These are phyloP conservation scores for Metahyphopichia silvanorum DNA, from an alignment of 805 yeast genomes.

Conservation along the genomic window DNA sequence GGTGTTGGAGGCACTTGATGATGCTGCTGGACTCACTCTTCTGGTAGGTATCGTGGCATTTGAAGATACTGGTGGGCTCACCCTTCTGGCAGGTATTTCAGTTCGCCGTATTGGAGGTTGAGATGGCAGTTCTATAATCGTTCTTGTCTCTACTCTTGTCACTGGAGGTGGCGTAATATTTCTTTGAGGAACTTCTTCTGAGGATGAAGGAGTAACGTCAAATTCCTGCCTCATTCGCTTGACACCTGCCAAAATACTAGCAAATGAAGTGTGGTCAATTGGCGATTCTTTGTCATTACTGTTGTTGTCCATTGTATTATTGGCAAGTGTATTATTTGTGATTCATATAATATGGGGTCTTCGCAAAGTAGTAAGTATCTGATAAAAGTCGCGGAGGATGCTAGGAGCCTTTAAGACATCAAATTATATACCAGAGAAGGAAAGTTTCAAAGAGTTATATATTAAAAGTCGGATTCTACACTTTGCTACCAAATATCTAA, in stretches of 20 bases:
- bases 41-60: constrained; percentile 5
- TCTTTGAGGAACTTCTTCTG: neutral
- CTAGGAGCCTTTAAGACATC: no score
- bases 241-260: constrained; percentile 70
- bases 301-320: no score
- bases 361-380: no score
- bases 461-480: no score
- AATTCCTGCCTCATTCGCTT: constrained; percentile 51
- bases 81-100: constrained; percentile 1
- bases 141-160: neutral
- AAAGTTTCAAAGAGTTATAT: no score
- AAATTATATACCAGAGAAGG: no score
- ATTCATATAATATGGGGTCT: no score
- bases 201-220: constrained; percentile 3
- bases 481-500: no score
- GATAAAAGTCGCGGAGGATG: no score
- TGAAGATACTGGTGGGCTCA: neutral
- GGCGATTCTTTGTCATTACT: no score
- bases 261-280: constrained; percentile 63
- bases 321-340: no score
- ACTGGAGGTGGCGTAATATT: neutral
- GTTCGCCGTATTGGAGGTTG: neutral
- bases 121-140: neutral
- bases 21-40: neutral
- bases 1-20: constrained; percentile 11